Evolutionary conservation across 306 rosid species (phyloP).

Genomic region (Cicer yamashitae): DNA sequence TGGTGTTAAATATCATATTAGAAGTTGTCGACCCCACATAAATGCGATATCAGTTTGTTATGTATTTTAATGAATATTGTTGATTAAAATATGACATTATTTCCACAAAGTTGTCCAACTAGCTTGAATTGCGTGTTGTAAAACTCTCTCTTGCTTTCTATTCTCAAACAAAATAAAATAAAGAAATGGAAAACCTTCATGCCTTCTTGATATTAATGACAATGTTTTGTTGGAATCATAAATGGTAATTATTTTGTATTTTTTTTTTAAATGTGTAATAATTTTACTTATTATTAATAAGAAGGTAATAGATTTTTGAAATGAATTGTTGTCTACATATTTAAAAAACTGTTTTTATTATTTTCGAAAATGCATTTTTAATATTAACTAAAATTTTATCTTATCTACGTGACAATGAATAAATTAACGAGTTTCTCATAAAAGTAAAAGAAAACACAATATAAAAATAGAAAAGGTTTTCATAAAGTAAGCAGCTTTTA

Average conservation of each 20-base stretch:
- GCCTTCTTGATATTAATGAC: slow-evolving; percentile 37
- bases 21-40: slow-evolving; percentile 48
- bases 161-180: background rate
- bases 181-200: slow-evolving; percentile 26
- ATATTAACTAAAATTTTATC: too few species aligned
- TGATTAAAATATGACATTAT: slow-evolving; percentile 38
- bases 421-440: too few species aligned
- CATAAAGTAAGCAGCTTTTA: too few species aligned
- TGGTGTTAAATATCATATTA: slow-evolving; percentile 43
- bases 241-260: background rate
- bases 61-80: slow-evolving; percentile 19
- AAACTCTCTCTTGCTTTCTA: slow-evolving; percentile 34
- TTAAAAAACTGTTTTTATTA: too few species aligned
- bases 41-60: slow-evolving; percentile 38
- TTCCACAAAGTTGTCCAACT: slow-evolving; percentile 41
- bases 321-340: too few species aligned
- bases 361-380: too few species aligned
- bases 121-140: slow-evolving; percentile 45
- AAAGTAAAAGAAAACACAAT: too few species aligned
- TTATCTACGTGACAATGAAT: too few species aligned
- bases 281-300: too few species aligned
- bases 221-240: slow-evolving; percentile 34
- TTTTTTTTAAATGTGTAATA: too few species aligned
- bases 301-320: too few species aligned
- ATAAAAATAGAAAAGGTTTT: too few species aligned